phyloP scores from a whole-genome alignment of 148 eudicot species.

The Silene latifolia region DNA sequence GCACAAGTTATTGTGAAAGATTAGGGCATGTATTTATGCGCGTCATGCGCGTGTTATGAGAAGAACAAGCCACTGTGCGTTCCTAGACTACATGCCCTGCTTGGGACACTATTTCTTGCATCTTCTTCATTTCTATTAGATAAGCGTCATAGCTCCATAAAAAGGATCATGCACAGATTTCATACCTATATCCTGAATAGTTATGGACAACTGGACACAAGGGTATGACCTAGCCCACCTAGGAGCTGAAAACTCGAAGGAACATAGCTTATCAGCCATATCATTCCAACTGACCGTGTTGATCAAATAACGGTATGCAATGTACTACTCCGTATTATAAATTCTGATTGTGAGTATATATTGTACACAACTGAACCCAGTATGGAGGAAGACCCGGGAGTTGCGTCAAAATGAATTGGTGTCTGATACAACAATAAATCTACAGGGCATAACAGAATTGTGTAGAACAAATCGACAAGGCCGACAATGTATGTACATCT shows the following conservation, averaged over 20 bases:
- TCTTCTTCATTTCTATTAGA: too few relatives aligned
- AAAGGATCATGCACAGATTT: not conserved
- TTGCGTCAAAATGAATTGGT: not conserved
- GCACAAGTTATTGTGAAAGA: slow-evolving; percentile 5
- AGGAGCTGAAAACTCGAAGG: not conserved
- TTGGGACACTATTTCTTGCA: not conserved
- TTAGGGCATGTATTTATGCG: slow-evolving; percentile 21
- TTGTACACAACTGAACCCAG: not conserved
- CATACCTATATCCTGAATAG: not conserved
- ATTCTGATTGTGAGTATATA: not conserved
- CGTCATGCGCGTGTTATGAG: slow-evolving; percentile 24
- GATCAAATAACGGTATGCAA: not conserved
- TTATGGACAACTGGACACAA: too few relatives aligned
- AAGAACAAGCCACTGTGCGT: slow-evolving; percentile 17
- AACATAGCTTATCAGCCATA: not conserved
- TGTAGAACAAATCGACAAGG: not conserved
- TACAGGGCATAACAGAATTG: not conserved
- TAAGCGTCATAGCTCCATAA: too few relatives aligned
- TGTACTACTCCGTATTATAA: not conserved
- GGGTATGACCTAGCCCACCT: not conserved
- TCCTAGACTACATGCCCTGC: slow-evolving; percentile 19
- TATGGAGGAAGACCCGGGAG: not conserved
- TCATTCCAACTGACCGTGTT: too few relatives aligned
- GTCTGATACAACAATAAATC: not conserved
- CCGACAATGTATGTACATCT: slow-evolving; percentile 14